Conservation (phyloP, 371 early-diverging fungal genomes). For the Smittium mucronatum region DNA sequence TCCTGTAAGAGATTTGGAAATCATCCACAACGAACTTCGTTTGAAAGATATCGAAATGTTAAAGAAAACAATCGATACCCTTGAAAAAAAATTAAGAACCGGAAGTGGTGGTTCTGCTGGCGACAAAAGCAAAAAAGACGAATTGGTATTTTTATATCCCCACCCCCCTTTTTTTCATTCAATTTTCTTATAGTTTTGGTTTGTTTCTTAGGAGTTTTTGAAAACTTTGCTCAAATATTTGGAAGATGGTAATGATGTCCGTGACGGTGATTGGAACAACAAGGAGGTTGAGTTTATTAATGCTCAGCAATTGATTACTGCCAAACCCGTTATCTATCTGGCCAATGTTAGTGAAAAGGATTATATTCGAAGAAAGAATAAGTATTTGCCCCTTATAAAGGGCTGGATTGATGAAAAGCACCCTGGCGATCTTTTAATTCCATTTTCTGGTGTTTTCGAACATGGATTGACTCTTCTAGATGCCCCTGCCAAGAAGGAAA, state of each 20-base stretch:
- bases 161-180: neutral
- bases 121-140: constrained; percentile 86
- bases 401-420: constrained; percentile 82
- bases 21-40: constrained; percentile 92
- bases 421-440: constrained; percentile 77
- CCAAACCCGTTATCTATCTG: constrained; percentile 96
- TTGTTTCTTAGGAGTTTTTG: constrained; percentile 31
- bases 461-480: constrained; percentile 19
- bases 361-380: constrained; percentile 80
- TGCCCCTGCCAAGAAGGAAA: constrained; percentile 33
- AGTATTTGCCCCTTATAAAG: constrained; percentile 79
- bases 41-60: constrained; percentile 89
- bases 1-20: constrained; percentile 89
- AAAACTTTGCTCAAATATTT: constrained; percentile 64
- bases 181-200: constrained; percentile 7
- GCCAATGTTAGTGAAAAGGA: constrained; percentile 88
- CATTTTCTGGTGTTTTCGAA: constrained; percentile 80
- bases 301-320: constrained; percentile 79
- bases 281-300: constrained; percentile 90
- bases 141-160: constrained; percentile 33
- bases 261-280: constrained; percentile 80
- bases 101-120: constrained; percentile 65
- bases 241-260: constrained; percentile 63
- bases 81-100: constrained; percentile 41
- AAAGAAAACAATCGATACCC: constrained; percentile 47